phyloP scores from a whole-genome alignment of 2,329 filamentous ascomycete genomes.

The Teratosphaeria destructans region DNA sequence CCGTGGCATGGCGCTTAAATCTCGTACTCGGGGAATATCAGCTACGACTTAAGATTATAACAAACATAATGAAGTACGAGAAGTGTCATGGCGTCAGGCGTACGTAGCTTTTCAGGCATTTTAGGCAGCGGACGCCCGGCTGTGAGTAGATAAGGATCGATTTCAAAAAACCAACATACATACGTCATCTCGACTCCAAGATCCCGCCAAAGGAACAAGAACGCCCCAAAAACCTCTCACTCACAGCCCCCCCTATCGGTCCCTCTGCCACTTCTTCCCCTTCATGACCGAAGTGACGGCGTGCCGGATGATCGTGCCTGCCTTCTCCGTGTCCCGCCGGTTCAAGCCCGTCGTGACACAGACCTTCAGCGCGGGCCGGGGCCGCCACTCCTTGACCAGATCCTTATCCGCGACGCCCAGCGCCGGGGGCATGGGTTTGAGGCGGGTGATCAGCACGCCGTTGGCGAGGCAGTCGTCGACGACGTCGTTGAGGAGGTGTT shows the following conservation, averaged over 20 bases:
- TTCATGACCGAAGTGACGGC: conserved; percentile 87
- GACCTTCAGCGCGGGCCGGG: conserved; percentile 78
- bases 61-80: too few relatives aligned
- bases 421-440: conserved; percentile 61
- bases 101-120: too few relatives aligned
- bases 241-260: not conserved
- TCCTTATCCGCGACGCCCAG: conserved; percentile 56
- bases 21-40: too few relatives aligned
- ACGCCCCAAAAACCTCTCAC: not conserved
- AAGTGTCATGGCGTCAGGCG: too few relatives aligned
- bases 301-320: conserved; percentile 76
- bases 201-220: not conserved
- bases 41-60: too few relatives aligned
- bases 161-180: too few relatives aligned
- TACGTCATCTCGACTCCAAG: too few relatives aligned
- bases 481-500: conserved; percentile 73
- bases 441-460: conserved; percentile 75
- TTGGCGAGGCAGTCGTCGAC: conserved; percentile 91
- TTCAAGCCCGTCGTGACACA: conserved; percentile 80
- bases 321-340: conserved; percentile 93
- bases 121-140: too few relatives aligned
- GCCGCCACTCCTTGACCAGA: conserved; percentile 48
- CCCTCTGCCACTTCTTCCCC: conserved; percentile 26
- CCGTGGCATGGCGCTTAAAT: too few relatives aligned
- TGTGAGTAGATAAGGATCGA: too few relatives aligned